These are phyloP conservation scores for Fusarium luffae DNA, from an alignment of 2,329 filamentous ascomycete species.

Conservation along the genomic window DNA sequence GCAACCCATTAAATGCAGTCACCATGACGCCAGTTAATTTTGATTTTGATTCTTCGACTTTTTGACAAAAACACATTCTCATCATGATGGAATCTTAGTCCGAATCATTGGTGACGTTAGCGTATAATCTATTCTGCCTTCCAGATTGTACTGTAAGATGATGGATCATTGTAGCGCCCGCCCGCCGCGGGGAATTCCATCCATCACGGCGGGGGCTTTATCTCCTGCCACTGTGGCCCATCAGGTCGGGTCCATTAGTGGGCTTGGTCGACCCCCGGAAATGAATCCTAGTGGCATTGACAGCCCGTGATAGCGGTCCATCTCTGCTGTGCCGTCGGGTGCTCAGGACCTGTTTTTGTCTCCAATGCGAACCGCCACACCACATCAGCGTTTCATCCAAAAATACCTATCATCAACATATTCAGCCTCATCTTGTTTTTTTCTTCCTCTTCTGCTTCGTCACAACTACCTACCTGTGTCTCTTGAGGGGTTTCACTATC, in stretches of 20 bases:
- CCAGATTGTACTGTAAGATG: constrained; percentile 2
- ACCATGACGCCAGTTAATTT: constrained; percentile 14
- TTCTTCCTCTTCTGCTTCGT: not conserved
- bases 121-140: not conserved
- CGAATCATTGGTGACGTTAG: constrained; percentile 17
- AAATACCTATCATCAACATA: constrained; percentile 28
- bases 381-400: constrained; percentile 26
- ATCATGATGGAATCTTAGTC: constrained; percentile 12
- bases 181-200: constrained; percentile 17
- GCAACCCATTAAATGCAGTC: constrained; percentile 1
- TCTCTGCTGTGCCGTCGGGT: constrained; percentile 5
- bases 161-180: constrained; percentile 6
- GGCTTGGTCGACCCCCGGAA: constrained; percentile 5
- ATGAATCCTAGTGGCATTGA: constrained; percentile 1
- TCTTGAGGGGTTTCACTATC: not conserved
- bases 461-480: constrained; percentile 4
- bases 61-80: constrained; percentile 7
- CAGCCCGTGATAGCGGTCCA: constrained; percentile 3
- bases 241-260: not conserved
- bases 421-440: constrained; percentile 23
- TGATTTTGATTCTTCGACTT: not conserved
- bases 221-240: constrained; percentile 7
- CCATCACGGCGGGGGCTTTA: not conserved
- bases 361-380: constrained; percentile 28
- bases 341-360: constrained; percentile 23